Conservation (phyloP, 148 eudicot species). For the Chenopodium suecicum region DNA sequence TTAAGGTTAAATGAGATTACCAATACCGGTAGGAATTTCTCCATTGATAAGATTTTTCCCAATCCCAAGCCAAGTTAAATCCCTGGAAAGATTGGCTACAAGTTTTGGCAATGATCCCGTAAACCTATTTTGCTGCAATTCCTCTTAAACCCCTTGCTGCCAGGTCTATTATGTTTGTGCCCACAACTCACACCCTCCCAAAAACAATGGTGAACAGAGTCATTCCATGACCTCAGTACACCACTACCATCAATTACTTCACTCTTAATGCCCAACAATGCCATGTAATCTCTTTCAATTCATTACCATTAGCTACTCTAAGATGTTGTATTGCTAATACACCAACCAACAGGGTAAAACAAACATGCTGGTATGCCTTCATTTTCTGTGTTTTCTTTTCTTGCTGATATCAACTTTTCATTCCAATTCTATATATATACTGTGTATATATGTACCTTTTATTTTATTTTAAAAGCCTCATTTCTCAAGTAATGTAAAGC, state of each 20-base stretch:
- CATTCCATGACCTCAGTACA: constrained; percentile 41
- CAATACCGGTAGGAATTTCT: not conserved
- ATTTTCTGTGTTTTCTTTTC: too few species aligned
- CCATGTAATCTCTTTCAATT: constrained; percentile 3
- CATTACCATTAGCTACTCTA: constrained; percentile 1
- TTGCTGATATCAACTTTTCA: too few species aligned
- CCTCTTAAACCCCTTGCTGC: constrained; percentile 11
- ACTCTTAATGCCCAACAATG: constrained; percentile 43
- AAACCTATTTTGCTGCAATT: too few species aligned
- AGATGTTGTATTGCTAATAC: not conserved
- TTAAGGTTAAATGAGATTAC: not conserved
- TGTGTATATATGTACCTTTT: too few species aligned
- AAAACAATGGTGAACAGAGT: constrained; percentile 36
- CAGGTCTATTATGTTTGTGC: constrained; percentile 17
- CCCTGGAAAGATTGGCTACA: too few species aligned
- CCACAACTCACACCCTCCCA: constrained; percentile 50
- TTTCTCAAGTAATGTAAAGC: too few species aligned
- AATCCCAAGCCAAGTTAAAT: not conserved
- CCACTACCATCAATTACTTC: constrained; percentile 5
- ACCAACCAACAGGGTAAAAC: too few species aligned
- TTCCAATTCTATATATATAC: too few species aligned
- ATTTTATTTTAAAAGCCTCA: too few species aligned
- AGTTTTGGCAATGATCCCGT: too few species aligned
- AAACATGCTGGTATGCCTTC: too few species aligned
- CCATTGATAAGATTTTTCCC: not conserved